These are phyloP conservation scores for Stromatinia cepivora DNA, from an alignment of 2,329 filamentous ascomycete species.

Conservation along the genomic window DNA sequence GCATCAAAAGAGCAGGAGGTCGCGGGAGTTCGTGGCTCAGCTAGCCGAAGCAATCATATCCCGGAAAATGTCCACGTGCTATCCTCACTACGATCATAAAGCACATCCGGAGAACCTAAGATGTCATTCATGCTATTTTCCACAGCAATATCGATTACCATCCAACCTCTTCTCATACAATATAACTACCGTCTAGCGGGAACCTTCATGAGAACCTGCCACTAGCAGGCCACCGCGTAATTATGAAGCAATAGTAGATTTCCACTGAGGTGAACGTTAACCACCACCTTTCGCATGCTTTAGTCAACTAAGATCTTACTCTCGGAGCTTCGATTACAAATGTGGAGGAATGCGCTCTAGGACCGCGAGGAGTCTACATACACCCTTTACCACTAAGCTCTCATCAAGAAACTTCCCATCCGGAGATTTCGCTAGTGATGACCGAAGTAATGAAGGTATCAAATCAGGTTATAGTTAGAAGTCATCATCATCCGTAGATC, in stretches of 20 bases:
- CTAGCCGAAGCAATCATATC: not conserved
- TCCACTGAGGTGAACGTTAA: not conserved
- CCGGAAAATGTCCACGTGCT: not conserved
- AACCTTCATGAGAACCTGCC: not conserved
- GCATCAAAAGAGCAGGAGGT: no score
- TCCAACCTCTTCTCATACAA: not conserved
- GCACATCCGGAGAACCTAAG: not conserved
- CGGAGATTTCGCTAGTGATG: not conserved
- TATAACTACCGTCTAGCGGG: no score
- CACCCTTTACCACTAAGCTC: not conserved
- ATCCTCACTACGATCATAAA: not conserved
- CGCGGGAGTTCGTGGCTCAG: no score
- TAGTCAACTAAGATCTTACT: not conserved
- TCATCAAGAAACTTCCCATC: not conserved
- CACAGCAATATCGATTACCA: no score
- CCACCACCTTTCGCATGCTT: not conserved
- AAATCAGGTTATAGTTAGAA: not conserved
- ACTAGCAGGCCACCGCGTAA: not conserved
- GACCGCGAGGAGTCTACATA: not conserved
- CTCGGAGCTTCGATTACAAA: not conserved
- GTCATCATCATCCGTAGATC: not conserved
- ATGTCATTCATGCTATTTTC: not conserved
- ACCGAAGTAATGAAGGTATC: not conserved
- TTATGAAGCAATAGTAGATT: not conserved
- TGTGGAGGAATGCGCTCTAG: not conserved